Base-by-base conservation (phyloP, 2,329 filamentous ascomycete species). In the Didymosphaeria variabile region DNA sequence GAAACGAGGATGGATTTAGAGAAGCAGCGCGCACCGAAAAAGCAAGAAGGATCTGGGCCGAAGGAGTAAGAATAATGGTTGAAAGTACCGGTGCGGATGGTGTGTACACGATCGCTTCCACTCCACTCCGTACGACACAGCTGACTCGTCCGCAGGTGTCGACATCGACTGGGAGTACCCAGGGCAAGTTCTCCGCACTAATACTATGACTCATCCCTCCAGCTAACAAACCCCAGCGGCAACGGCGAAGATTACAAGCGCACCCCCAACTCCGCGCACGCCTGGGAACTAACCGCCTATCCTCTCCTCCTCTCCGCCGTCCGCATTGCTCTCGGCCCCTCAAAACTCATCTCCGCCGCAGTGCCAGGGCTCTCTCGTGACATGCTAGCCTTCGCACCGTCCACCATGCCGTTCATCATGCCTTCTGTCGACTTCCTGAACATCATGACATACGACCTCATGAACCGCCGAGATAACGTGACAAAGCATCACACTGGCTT, bases 361-460 rank as follows among this genome's bases (percentile, higher is more conserved):
- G 87, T 90, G 0, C 90, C 90, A 0, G 90, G 86, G 1, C 82
- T 86, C 3, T 80, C 82, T 42, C 80, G 82, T 9, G 90, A 92
- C 70, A 90, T 91, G 87, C 82, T 91, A 1, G 89, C 88, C 17
- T 91, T 88, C 70, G 89, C 84, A 0, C 62, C 79, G 2, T 73
- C 82, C 17, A 85, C 86, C 3, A 79, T 88, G 0, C 87, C 87
- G 1, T 77, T 80, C 50, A 89, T 91, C 65, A 84, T 84, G 76
- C 68, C 79, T 15, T 80, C 82, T 1, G 83, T 91, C n/a, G 88
- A 91, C 71, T 89, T 88, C 68, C 79, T 91, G 63, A 91, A 91
- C 67, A 68, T 91, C 64, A 91, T 91, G 89, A 85, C 86, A 0
- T 92, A 92, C 70, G 90, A 92, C 70, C 72, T 92, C 54, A 89